phyloP scores from a whole-genome alignment of 2,329 filamentous ascomycete species.

The Rutstroemia sp. region DNA sequence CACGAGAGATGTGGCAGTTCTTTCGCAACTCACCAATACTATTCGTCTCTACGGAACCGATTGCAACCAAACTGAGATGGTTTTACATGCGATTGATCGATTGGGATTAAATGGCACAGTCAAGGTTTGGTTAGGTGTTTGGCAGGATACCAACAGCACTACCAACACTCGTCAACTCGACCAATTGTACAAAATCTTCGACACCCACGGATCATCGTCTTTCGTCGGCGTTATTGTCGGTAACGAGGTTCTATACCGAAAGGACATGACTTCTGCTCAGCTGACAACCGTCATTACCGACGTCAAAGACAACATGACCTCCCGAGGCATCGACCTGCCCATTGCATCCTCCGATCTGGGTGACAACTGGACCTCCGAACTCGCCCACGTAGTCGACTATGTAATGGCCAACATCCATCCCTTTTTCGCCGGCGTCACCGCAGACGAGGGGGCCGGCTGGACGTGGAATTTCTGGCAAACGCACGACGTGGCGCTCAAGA shows the following conservation, averaged over 20 bases:
- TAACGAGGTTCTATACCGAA: slow-evolving; percentile 70
- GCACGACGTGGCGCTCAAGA: slow-evolving; percentile 57
- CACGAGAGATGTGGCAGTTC: slow-evolving; percentile 81
- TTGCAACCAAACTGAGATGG: slow-evolving; percentile 95
- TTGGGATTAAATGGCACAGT: slow-evolving; percentile 64
- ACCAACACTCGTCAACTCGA: slow-evolving; percentile 76
- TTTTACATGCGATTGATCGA: slow-evolving; percentile 71
- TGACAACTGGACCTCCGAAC: slow-evolving; percentile 69
- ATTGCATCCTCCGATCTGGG: slow-evolving; percentile 86
- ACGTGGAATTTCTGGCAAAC: slow-evolving; percentile 74
- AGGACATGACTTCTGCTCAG: slow-evolving; percentile 61
- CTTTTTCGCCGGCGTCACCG: slow-evolving; percentile 78
- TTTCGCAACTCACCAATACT: slow-evolving; percentile 82
- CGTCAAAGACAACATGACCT: slow-evolving; percentile 66
- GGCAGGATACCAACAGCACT: slow-evolving; percentile 76
- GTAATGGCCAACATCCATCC: slow-evolving; percentile 97
- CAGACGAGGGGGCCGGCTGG: slow-evolving; percentile 65
- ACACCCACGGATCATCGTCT: slow-evolving; percentile 55
- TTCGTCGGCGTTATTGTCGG: slow-evolving; percentile 81
- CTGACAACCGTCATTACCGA: slow-evolving; percentile 58
- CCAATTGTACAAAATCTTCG: slow-evolving; percentile 79
- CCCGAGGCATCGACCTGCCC: slow-evolving; percentile 57
- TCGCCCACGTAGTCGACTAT: slow-evolving; percentile 68
- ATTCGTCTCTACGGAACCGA: slow-evolving; percentile 90
- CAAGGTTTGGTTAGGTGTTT: slow-evolving; percentile 92